Conservation (phyloP, 1,139 yeast genomes). For the Magnusiomyces tetraspermus region DNA sequence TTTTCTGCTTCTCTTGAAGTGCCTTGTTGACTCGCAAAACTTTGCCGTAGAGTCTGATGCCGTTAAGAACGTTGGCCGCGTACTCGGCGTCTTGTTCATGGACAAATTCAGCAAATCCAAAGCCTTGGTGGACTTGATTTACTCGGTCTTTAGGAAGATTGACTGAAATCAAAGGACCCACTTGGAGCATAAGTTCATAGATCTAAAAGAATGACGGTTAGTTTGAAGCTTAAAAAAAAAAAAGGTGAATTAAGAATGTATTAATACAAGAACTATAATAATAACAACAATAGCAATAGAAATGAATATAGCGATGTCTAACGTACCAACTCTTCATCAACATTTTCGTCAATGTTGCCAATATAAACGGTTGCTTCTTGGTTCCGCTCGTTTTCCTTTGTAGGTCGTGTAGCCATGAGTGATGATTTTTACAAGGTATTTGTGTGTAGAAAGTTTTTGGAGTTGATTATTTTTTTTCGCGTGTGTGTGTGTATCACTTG, state of each 20-base stretch:
- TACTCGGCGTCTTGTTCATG: slow-evolving; percentile 60
- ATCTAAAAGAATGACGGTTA: slow-evolving; percentile 26
- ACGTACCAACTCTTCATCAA: slow-evolving; percentile 41
- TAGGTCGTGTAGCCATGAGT: slow-evolving; percentile 12
- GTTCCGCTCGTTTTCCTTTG: slow-evolving; percentile 35
- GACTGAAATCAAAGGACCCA: slow-evolving; percentile 66
- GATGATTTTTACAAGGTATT: neutral
- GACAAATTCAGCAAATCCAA: slow-evolving; percentile 73
- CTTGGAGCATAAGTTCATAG: slow-evolving; percentile 77
- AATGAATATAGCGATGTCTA: neutral
- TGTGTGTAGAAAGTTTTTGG: no score
- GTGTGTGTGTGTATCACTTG: no score
- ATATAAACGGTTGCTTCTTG: slow-evolving; percentile 65
- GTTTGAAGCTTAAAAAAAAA: slow-evolving; percentile 21
- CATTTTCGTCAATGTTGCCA: slow-evolving; percentile 74
- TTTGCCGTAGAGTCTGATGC: slow-evolving; percentile 57
- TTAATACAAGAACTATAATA: neutral
- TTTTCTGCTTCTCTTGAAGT: slow-evolving; percentile 29
- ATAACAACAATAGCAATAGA: slow-evolving; percentile 3
- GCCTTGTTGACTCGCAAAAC: slow-evolving; percentile 51
- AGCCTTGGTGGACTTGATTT: slow-evolving; percentile 68
- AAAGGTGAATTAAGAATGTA: neutral
- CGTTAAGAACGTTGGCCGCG: slow-evolving; percentile 51
- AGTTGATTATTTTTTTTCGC: no score
- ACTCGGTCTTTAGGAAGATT: slow-evolving; percentile 75